A percentile compares a stretch with the other conserved stretches of the same genome.
Evolutionary conservation across 768 basidiomycete species (phyloP).

Genomic region (Coprinellus micaceus): DNA sequence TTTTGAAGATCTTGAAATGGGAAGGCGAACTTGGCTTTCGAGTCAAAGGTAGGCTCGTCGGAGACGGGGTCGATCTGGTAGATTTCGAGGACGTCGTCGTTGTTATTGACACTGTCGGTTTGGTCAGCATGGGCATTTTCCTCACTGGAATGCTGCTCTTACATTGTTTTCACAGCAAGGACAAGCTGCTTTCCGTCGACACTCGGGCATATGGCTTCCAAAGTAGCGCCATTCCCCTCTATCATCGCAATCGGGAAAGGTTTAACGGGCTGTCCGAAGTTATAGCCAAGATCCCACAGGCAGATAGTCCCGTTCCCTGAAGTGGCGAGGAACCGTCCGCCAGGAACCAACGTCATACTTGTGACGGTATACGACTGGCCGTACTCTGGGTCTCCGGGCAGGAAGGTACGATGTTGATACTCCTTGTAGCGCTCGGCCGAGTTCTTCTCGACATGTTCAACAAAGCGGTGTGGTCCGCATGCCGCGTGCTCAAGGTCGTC

Average conservation of each 20-base stretch:
- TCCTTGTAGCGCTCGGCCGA: not conserved
- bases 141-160: too few relatives aligned
- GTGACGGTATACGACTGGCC: too few relatives aligned
- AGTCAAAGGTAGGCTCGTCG: too few relatives aligned
- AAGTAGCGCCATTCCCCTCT: not conserved
- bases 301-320: not conserved
- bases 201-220: not conserved
- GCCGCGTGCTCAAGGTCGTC: not conserved
- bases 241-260: not conserved
- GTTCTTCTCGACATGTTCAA: not conserved
- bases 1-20: not conserved
- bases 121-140: too few relatives aligned
- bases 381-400: too few relatives aligned
- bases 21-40: too few relatives aligned
- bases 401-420: too few relatives aligned
- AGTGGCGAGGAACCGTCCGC: not conserved
- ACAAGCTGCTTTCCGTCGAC: not conserved
- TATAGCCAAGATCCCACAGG: not conserved
- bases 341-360: not conserved
- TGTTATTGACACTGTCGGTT: too few relatives aligned
- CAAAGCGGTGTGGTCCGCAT: not conserved
- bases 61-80: too few relatives aligned
- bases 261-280: not conserved
- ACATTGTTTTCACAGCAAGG: not conserved
- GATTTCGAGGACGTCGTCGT: too few relatives aligned